These are phyloP conservation scores for Irpex sp. DNA, from an alignment of 1,284 basidiomycete genomes.

Conservation along the genomic window DNA sequence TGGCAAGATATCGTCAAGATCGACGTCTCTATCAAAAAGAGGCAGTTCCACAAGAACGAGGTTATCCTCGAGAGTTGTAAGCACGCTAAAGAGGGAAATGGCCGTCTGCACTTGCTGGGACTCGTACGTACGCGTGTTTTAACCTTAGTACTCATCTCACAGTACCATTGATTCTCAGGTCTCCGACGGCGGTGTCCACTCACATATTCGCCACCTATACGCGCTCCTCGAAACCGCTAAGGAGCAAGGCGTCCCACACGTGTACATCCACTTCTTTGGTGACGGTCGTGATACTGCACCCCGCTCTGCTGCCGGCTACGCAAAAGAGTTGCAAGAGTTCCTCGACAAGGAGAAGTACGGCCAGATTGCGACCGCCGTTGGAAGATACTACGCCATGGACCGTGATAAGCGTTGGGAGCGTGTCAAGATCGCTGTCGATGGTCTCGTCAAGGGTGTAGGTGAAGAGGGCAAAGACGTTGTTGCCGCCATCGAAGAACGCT, in stretches of 20 bases:
- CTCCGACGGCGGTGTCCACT: conserved; percentile 94
- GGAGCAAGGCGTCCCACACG: conserved; percentile 75
- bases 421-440: conserved; percentile 84
- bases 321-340: conserved; percentile 74
- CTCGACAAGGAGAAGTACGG: conserved; percentile 73
- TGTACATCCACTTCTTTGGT: conserved; percentile 88
- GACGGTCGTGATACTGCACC: conserved; percentile 91
- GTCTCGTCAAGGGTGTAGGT: conserved; percentile 72
- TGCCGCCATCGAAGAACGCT: conserved; percentile 67
- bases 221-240: conserved; percentile 88
- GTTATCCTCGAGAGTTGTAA: conserved; percentile 71
- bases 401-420: conserved; percentile 94
- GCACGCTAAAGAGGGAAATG: conserved; percentile 76
- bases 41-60: conserved; percentile 78
- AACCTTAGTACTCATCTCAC: conserved; percentile 5
- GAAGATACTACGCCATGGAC: conserved; percentile 94
- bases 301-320: conserved; percentile 66
- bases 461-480: conserved; percentile 62
- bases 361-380: conserved; percentile 76
- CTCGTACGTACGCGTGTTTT: conserved; percentile 48
- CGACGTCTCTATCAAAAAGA: conserved; percentile 86
- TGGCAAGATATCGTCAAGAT: conserved; percentile 96
- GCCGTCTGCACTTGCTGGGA: conserved; percentile 81
- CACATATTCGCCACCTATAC: conserved; percentile 83
- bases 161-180: conserved; percentile 38